Base-by-base conservation (phyloP, 2,329 filamentous ascomycete genomes). In the Mycosphaerelloides madeirae region DNA sequence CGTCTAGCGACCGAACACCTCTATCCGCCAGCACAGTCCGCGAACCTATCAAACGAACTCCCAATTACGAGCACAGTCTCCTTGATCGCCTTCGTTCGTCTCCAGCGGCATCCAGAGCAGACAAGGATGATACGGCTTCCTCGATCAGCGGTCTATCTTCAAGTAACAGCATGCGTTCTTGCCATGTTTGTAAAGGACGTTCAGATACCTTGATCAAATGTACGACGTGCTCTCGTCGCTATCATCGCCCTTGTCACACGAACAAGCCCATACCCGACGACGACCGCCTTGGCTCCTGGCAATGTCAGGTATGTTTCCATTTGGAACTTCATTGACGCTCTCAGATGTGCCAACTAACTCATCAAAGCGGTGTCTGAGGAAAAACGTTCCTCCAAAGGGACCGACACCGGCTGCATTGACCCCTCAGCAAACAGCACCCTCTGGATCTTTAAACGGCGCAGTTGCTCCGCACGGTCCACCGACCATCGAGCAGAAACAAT, bases 311-410 rank as follows among this genome's bases (percentile, higher is more conserved):
- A n/a, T n/a, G n/a, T n/a, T n/a, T n/a, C n/a, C n/a, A n/a, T n/a
- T n/a, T n/a, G n/a, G n/a, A n/a, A n/a, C n/a, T n/a, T n/a, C n/a
- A n/a, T n/a, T n/a, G n/a, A n/a, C n/a, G n/a, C n/a, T n/a, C n/a
- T n/a, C n/a, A n/a, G n/a, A n/a, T n/a, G n/a, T n/a, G n/a, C n/a
- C n/a, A n/a, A n/a, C n/a, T n/a, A n/a, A n/a, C n/a, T n/a, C n/a
- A n/a, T n/a, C n/a, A n/a, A n/a, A n/a, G 18, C 49, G 53, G n/a
- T 62, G 59, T 31, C 33, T 53, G 12, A 50, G 40, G 38, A 61
- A 56, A 40, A 34, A 37, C 8, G 19, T 39, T 11, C 42, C 35
- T 18, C 14, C 19, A 11, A 42, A 19, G 19, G 6, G 22, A 25
- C 22, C 9, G 5, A 9, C 9, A 25, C 22, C 22, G 6, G 22